Conservation (phyloP, 305 asterid species). For the Fraxinus floribunda region DNA sequence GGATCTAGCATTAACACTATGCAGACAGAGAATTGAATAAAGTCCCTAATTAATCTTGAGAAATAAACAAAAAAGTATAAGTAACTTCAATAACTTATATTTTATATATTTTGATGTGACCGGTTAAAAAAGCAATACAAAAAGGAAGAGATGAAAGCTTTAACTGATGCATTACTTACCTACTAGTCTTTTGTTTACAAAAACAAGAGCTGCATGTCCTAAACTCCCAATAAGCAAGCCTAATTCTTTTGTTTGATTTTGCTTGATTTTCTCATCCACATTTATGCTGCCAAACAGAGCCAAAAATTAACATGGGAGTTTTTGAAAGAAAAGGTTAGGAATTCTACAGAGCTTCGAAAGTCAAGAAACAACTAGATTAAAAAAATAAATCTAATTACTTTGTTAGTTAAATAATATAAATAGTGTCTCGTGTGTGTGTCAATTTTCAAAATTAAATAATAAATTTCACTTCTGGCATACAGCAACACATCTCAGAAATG, state of each 20-base stretch:
- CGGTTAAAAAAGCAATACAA: neutral
- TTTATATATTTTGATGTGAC: neutral
- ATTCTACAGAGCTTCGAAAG: neutral
- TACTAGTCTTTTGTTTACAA: constrained; percentile 57
- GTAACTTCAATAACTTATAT: neutral
- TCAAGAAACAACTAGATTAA: neutral
- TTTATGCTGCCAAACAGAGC: constrained; percentile 46
- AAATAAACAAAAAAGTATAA: neutral
- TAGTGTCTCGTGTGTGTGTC: neutral
- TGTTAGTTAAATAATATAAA: neutral
- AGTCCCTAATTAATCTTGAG: neutral
- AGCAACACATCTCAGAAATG: neutral
- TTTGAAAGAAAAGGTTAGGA: neutral
- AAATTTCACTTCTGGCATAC: neutral
- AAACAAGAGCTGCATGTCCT: constrained; percentile 82
- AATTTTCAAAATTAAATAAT: neutral
- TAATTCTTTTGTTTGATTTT: constrained; percentile 39
- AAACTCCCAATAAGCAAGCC: constrained; percentile 51
- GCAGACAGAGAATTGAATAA: neutral
- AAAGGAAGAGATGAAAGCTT: neutral
- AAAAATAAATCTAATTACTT: neutral
- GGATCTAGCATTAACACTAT: neutral
- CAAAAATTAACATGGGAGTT: neutral
- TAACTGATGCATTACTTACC: constrained; percentile 41
- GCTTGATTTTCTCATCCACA: constrained; percentile 32